Percentiles rank a stretch among this genome's conserved stretches.
These are phyloP conservation scores for Epichloe sibirici DNA, from an alignment of 2,329 filamentous ascomycete species.

Conservation along the genomic window DNA sequence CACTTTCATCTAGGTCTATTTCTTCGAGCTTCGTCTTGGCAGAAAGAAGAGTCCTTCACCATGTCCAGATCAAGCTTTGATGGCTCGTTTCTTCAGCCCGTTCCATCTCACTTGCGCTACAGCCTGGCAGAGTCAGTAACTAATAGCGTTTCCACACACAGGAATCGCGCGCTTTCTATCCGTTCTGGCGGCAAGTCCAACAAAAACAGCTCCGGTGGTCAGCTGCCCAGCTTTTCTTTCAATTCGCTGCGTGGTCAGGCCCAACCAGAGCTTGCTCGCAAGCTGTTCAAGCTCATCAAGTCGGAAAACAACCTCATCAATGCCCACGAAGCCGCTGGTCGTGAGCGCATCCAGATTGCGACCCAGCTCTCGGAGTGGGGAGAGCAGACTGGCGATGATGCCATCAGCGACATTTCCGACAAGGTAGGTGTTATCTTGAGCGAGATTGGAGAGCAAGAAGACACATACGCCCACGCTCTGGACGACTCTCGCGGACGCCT, in stretches of 20 bases:
- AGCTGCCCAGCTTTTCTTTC: slow-evolving; percentile 65
- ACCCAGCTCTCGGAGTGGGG: slow-evolving; percentile 94
- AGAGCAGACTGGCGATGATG: slow-evolving; percentile 78
- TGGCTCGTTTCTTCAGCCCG: slow-evolving; percentile 12
- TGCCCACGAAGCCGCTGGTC: slow-evolving; percentile 72
- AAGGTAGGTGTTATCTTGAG: slow-evolving; percentile 88
- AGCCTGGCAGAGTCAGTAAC: slow-evolving; percentile 11
- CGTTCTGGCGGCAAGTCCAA: slow-evolving; percentile 50
- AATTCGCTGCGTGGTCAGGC: slow-evolving; percentile 71
- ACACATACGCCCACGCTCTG: slow-evolving; percentile 70
- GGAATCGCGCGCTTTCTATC: slow-evolving; percentile 64
- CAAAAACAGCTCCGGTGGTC: slow-evolving; percentile 24
- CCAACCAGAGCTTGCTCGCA: slow-evolving; percentile 80
- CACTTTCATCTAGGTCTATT: background rate
- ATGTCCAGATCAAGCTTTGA: slow-evolving; percentile 24
- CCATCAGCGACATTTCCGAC: slow-evolving; percentile 80
- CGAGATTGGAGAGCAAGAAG: slow-evolving; percentile 91
- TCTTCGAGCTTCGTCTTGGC: background rate
- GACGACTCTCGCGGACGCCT: slow-evolving; percentile 74
- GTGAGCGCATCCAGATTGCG: slow-evolving; percentile 74
- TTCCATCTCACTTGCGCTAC: slow-evolving; percentile 9
- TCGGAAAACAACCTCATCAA: slow-evolving; percentile 80
- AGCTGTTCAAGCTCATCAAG: slow-evolving; percentile 87
- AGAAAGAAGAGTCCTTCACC: background rate
- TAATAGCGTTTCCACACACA: slow-evolving; percentile 23